Evolutionary conservation across 1,284 basidiomycete genomes (phyloP), one percentile per base, ranked within the genome.

Genomic region (Lentinus polychrous): DNA sequence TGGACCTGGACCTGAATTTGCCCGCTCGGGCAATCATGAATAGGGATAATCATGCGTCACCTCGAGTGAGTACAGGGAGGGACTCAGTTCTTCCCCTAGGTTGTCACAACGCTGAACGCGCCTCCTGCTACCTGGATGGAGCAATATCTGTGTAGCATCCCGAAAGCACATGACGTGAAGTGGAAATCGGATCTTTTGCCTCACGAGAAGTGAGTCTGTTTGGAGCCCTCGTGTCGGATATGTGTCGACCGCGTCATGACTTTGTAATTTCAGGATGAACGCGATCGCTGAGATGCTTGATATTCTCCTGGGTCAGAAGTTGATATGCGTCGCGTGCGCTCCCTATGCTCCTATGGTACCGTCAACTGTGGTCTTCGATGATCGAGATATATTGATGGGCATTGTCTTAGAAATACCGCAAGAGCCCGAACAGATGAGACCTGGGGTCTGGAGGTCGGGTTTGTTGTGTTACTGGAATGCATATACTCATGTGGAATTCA

Each of bases 371-470:
- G 46, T 31, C n/a, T 27, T 24, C 23, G 46, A 22, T 39, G 33
- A 14, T 20, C 51, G 36, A 48, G 33, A 36, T 23, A 52, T 49
- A 53, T 47, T 49, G 43, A 43, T 10, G 14, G 35, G 37, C 36
- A 37, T 42, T 8, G 42, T 14, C 17, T n/a, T 39, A 87, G 84
- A 86, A 49, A 74, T 88, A 41, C 83, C 86, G 46, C 75, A 83
- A 53, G 71, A 83, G 55, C 86, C 85, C 32, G 64, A 73, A 12
- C 87, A 85, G 83, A 67, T 87, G 49, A 74, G 85, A 43, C 81
- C 85, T 27, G 72, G 82, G 45, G 71, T 85, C 55, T 88, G 85
- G 85, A 83, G 78, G 85, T 85, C 52, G 62, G 81, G 62, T 31
- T 31, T 5, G 10, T 17, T 18, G 24, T 43, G 31, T 37, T 31